Conservation (phyloP, 805 yeast genomes). For the Ogataea sp. region DNA sequence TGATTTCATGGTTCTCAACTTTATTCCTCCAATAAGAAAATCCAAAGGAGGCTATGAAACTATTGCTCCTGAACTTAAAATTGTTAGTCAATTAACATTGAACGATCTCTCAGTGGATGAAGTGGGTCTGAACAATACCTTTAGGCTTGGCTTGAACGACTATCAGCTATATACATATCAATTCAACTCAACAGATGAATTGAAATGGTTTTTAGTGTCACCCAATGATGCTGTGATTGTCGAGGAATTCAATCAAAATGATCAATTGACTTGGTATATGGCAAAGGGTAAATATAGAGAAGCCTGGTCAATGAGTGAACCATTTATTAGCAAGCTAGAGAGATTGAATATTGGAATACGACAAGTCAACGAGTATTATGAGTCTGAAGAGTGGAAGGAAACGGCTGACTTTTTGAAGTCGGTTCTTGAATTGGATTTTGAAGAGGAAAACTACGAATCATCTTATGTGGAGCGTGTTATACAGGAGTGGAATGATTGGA, state of each 20-base stretch:
- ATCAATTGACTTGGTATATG: conserved; percentile 66
- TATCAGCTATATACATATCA: conserved; percentile 55
- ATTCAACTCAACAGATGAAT: conserved; percentile 22
- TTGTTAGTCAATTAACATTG: conserved; percentile 57
- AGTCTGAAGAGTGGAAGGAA: conserved; percentile 41
- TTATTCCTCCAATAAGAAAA: conserved; percentile 30
- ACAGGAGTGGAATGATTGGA: conserved; percentile 61
- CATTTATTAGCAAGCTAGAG: conserved; percentile 40
- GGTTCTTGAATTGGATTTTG: conserved; percentile 24
- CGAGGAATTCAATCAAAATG: conserved; percentile 59
- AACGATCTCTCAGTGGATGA: conserved; percentile 76
- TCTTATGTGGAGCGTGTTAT: conserved; percentile 14
- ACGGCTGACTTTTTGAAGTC: conserved; percentile 43
- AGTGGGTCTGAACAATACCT: conserved; percentile 50
- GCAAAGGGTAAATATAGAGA: conserved; percentile 44
- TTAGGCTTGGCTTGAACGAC: conserved; percentile 69
- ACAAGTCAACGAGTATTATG: conserved; percentile 38
- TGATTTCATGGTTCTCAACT: conserved; percentile 52
- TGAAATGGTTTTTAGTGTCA: conserved; percentile 59
- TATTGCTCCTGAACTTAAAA: conserved; percentile 57
- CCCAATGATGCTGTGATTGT: conserved; percentile 79
- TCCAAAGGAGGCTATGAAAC: conserved; percentile 6
- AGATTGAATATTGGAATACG: conserved; percentile 54
- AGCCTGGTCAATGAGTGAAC: conserved; percentile 75
- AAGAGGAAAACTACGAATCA: conserved; percentile 13